Percentiles rank a stretch among this genome's conserved stretches.
Evolutionary conservation across 1,284 basidiomycete species (phyloP).

Genomic region (Cerrena zonata): DNA sequence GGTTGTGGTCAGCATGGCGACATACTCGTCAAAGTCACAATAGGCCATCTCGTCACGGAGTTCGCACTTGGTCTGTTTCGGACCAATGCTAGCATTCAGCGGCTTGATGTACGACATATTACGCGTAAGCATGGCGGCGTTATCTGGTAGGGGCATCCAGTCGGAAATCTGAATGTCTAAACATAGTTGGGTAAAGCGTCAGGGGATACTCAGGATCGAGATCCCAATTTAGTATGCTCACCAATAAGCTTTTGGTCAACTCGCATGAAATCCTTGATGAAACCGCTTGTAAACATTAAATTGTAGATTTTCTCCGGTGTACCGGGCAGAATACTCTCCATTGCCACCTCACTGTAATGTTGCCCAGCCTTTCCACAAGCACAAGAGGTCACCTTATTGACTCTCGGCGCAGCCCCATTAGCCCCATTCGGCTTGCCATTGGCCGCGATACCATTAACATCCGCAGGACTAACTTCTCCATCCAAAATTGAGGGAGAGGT

Average conservation of each 20-base stretch:
- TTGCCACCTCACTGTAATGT: slow-evolving; percentile 71
- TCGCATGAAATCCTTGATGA: slow-evolving; percentile 90
- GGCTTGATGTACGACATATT: slow-evolving; percentile 97
- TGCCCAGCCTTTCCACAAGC: slow-evolving; percentile 66
- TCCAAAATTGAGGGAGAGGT: neutral
- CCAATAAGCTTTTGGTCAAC: slow-evolving; percentile 86
- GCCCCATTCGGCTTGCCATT: slow-evolving; percentile 7
- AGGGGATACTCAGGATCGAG: neutral
- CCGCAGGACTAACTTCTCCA: slow-evolving; percentile 1
- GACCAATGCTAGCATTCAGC: slow-evolving; percentile 81
- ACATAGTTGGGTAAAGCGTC: neutral
- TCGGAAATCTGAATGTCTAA: slow-evolving; percentile 88
- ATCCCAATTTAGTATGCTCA: slow-evolving; percentile 32
- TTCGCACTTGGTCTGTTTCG: slow-evolving; percentile 92
- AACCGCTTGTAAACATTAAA: slow-evolving; percentile 92
- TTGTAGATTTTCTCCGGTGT: slow-evolving; percentile 94
- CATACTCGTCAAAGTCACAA: slow-evolving; percentile 81
- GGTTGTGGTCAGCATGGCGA: slow-evolving; percentile 84
- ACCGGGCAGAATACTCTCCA: slow-evolving; percentile 79
- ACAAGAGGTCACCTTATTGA: slow-evolving; percentile 63
- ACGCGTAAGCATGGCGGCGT: slow-evolving; percentile 70
- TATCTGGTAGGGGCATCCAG: slow-evolving; percentile 67
- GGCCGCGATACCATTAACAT: slow-evolving; percentile 11
- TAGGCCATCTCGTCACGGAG: slow-evolving; percentile 80
- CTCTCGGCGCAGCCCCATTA: slow-evolving; percentile 14